Percentiles rank a stretch among this genome's conserved stretches.
These are phyloP conservation scores for Nidula microcarpa DNA, from an alignment of 768 basidiomycete species.

Conservation along the genomic window DNA sequence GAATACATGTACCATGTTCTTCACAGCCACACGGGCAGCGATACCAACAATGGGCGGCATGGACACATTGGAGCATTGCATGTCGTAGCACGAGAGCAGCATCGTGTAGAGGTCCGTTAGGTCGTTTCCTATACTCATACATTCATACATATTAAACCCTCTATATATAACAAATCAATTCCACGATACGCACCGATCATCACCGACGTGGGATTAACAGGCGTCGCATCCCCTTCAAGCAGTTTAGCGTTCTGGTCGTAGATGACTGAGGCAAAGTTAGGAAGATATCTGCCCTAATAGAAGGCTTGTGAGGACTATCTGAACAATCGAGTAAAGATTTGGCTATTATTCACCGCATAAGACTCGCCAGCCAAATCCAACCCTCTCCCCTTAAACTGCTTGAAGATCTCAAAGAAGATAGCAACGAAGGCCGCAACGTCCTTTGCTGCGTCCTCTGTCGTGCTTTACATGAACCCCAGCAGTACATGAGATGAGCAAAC, in stretches of 20 bases:
- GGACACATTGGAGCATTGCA: slow-evolving; percentile 52
- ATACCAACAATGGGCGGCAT: slow-evolving; percentile 42
- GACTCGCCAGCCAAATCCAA: slow-evolving; percentile 76
- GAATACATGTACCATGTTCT: slow-evolving; percentile 43
- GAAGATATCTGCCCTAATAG: slow-evolving; percentile 62
- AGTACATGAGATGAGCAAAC: not conserved
- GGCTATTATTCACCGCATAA: slow-evolving; percentile 52
- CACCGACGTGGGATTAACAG: slow-evolving; percentile 64
- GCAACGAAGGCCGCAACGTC: slow-evolving; percentile 71
- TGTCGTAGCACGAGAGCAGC: slow-evolving; percentile 37
- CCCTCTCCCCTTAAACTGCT: slow-evolving; percentile 60
- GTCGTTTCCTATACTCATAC: slow-evolving; percentile 47
- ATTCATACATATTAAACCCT: not conserved
- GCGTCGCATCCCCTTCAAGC: slow-evolving; percentile 46
- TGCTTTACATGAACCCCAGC: slow-evolving; percentile 32
- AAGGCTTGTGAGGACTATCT: not conserved
- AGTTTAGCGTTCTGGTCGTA: slow-evolving; percentile 67
- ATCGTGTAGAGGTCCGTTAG: slow-evolving; percentile 53
- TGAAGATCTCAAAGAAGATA: slow-evolving; percentile 62
- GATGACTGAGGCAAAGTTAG: slow-evolving; percentile 73
- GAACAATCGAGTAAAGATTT: slow-evolving; percentile 11
- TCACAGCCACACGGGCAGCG: slow-evolving; percentile 58
- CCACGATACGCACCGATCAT: slow-evolving; percentile 52
- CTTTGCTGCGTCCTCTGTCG: slow-evolving; percentile 62
- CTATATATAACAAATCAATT: not conserved